These are phyloP conservation scores for Haplosporangium sp. DNA, from an alignment of 371 early-diverging fungal genomes.

Conservation along the genomic window DNA sequence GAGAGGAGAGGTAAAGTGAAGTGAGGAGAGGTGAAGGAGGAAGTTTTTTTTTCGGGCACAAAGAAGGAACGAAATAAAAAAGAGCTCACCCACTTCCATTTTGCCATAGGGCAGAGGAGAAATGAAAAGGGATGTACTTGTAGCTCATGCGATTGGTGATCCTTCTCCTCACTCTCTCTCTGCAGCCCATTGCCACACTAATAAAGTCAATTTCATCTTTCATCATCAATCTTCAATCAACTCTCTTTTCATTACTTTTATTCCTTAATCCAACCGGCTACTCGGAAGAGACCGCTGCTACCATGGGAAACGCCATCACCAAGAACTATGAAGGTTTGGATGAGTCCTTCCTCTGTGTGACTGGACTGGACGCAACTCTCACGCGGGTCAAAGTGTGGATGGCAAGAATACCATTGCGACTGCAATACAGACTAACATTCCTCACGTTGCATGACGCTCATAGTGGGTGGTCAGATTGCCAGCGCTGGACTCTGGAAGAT, in stretches of 20 bases:
- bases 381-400: not conserved
- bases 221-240: not conserved
- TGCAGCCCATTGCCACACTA: not conserved
- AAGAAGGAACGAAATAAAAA: not conserved
- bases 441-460: not conserved
- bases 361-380: not conserved
- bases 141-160: not conserved
- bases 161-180: slow-evolving; percentile 4
- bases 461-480: slow-evolving; percentile 62
- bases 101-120: too few relatives aligned
- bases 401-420: not conserved
- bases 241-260: not conserved
- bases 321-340: slow-evolving; percentile 54
- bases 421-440: not conserved
- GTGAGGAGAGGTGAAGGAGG: not conserved
- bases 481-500: slow-evolving; percentile 76
- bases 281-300: not conserved
- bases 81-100: not conserved
- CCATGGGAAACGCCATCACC: slow-evolving; percentile 57
- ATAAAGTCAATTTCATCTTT: not conserved
- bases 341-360: not conserved
- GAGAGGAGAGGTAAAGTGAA: not conserved
- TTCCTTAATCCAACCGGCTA: not conserved
- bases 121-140: not conserved
- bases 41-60: not conserved